Conservation (phyloP, 345 rosid species). For the Eucalyptus pauciflora region DNA sequence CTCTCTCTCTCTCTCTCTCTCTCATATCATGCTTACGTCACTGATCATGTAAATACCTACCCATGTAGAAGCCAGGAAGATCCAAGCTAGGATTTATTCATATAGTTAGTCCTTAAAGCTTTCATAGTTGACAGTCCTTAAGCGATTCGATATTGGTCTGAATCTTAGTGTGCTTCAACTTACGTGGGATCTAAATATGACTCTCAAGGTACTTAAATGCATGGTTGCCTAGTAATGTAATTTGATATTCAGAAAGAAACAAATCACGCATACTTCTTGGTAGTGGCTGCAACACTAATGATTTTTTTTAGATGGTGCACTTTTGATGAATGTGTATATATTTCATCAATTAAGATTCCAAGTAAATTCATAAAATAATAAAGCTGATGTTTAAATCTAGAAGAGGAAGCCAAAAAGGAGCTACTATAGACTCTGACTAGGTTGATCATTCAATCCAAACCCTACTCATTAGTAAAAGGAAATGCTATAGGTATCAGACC, state of each 20-base stretch:
- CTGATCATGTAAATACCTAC: background rate
- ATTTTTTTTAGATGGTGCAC: background rate
- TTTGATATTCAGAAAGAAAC: background rate
- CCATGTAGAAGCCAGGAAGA: background rate
- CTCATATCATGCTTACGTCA: background rate
- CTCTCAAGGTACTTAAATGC: background rate
- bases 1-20: background rate
- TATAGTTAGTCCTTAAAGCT: background rate
- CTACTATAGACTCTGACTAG: background rate
- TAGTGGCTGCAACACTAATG: background rate
- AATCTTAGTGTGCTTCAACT: background rate
- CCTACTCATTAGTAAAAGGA: background rate
- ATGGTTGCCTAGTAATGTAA: background rate
- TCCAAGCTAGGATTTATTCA: background rate
- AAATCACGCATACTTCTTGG: background rate
- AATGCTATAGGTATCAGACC: background rate
- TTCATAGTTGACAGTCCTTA: background rate
- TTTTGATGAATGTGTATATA: background rate
- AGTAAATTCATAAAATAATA: background rate
- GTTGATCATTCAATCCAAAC: background rate
- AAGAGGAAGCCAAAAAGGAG: background rate
- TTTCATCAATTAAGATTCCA: background rate
- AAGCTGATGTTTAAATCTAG: background rate
- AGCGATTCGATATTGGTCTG: background rate
- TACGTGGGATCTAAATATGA: background rate